Base-by-base conservation (phyloP, 192 early-diverging fungal species). In the Podila clonocystis region DNA sequence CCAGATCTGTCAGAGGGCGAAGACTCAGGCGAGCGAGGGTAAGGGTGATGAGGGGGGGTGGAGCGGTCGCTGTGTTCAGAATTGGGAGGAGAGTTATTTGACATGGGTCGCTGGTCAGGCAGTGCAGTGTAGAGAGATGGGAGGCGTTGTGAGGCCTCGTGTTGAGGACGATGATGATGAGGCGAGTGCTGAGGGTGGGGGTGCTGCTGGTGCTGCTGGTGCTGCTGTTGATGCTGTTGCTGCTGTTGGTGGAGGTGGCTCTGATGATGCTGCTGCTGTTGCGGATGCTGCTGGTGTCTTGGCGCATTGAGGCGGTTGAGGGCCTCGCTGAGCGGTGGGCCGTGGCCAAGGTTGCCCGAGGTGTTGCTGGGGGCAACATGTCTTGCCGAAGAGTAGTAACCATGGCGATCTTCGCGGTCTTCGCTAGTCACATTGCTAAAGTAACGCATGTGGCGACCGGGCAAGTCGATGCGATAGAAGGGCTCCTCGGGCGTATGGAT, bases 361-460 rank as follows among this genome's bases (percentile, higher is more conserved):
- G 77, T 80, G 57, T 80, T 80, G 48, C 77, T 80, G 5, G 77
- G 77, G 20, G 71, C 71, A 15, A 80, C 65, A 68, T 80, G 77
- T 7, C 77, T 63, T 17, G 77, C 77, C 0, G 77, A 80, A 17
- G 77, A 80, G 36, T 80, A 80, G 19, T 80, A 80, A 9, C 77
- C 77, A 0, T 66, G 58, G 24, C 67, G 62, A 33, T 80, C 77
- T 26, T 80, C 77, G 29, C 77, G 70, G 26, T 80, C 77, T 68
- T 80, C 66, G 34, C 77, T 80, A 13, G 77, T 80, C 17, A 80
- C 77, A 50, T 80, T 73, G 33, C 77, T 71, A 45, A 80, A 80
- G 62, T 80, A 80, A 0, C 77, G 77, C 77, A 80, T 80, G 33
- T 80, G 77, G 28, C 77, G 77, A 65, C 71, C 70, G 38, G 77